Evolutionary conservation across 2,329 filamentous ascomycete species (phyloP).

Genomic region (Alternaria sp.): DNA sequence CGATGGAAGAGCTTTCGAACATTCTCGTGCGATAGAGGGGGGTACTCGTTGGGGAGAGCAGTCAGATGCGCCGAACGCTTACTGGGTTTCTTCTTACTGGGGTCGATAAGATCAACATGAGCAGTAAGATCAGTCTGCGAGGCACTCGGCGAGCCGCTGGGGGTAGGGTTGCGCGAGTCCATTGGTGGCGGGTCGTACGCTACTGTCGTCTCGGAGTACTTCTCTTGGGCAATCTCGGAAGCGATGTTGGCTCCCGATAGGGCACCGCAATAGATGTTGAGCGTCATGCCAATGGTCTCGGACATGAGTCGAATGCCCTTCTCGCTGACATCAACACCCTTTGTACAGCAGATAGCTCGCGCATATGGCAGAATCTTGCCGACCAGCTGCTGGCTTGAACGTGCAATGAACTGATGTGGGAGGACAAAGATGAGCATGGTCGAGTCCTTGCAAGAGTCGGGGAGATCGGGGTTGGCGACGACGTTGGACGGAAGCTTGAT

Average conservation of each 20-base stretch:
- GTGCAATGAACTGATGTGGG: slow-evolving; percentile 92
- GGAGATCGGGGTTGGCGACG: slow-evolving; percentile 79
- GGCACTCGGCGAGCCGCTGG: slow-evolving; percentile 56
- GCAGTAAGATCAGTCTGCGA: slow-evolving; percentile 57
- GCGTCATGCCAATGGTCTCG: slow-evolving; percentile 87
- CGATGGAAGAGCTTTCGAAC: slow-evolving; percentile 90
- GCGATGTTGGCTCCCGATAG: slow-evolving; percentile 97
- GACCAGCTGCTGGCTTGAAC: slow-evolving; percentile 81
- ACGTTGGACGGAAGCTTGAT: slow-evolving; percentile 84
- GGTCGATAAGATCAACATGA: slow-evolving; percentile 59
- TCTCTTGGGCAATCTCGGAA: slow-evolving; percentile 90
- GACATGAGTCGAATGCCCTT: slow-evolving; percentile 88
- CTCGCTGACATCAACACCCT: slow-evolving; percentile 92
- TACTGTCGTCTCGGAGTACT: slow-evolving; percentile 96
- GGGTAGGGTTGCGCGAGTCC: slow-evolving; percentile 79
- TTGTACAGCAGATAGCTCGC: slow-evolving; percentile 95
- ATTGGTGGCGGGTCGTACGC: slow-evolving; percentile 92
- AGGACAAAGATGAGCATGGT: slow-evolving; percentile 96
- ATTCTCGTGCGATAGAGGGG: slow-evolving; percentile 81
- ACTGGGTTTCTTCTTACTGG: slow-evolving; percentile 60
- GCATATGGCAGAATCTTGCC: slow-evolving; percentile 92
- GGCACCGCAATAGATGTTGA: slow-evolving; percentile 96
- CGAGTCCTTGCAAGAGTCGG: slow-evolving; percentile 80
- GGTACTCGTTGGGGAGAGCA: slow-evolving; percentile 80
- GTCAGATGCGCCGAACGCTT: slow-evolving; percentile 73